Evolutionary conservation across 805 yeast species (phyloP).

Genomic region (Monosporozyma aquatica): DNA sequence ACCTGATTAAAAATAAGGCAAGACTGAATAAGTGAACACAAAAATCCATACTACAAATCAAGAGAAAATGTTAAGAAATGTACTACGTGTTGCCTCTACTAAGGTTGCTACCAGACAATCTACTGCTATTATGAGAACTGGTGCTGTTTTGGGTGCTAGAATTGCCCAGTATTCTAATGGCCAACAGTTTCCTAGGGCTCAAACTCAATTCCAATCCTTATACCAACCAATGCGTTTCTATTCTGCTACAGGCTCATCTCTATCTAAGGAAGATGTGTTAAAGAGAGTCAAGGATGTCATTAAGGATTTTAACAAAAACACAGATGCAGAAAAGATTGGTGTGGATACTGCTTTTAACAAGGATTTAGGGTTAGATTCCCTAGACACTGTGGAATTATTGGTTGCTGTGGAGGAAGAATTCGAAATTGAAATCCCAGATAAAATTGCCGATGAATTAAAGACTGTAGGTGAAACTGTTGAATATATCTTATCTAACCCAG

Average conservation of each 20-base stretch:
- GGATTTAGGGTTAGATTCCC: conserved; percentile 63
- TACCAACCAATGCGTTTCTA: conserved; percentile 37
- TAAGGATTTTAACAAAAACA: conserved; percentile 53
- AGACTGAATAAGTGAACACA: too few species aligned
- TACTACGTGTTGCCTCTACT: conserved; percentile 34
- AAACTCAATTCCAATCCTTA: neutral
- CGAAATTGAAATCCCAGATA: conserved; percentile 78
- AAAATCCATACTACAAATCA: too few species aligned
- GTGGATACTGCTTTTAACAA: conserved; percentile 41
- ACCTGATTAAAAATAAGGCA: too few species aligned
- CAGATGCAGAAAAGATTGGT: conserved; percentile 35
- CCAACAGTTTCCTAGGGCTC: neutral
- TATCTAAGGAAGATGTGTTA: conserved; percentile 72
- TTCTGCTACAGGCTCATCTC: conserved; percentile 43
- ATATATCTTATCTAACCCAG: conserved; percentile 64
- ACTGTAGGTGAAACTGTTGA: conserved; percentile 90
- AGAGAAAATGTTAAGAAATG: conserved; percentile 50
- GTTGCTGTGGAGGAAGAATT: conserved; percentile 94
- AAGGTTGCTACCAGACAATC: conserved; percentile 11
- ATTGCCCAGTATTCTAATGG: neutral
- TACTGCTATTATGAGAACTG: conserved; percentile 18
- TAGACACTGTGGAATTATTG: conserved; percentile 90
- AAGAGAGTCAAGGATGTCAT: conserved; percentile 74
- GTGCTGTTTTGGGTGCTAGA: neutral
- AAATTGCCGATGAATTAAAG: conserved; percentile 86